A percentile compares a stretch with the other conserved stretches of the same genome.
Conservation (phyloP, 257 asterid genomes). For the Nicotiana otophora region DNA sequence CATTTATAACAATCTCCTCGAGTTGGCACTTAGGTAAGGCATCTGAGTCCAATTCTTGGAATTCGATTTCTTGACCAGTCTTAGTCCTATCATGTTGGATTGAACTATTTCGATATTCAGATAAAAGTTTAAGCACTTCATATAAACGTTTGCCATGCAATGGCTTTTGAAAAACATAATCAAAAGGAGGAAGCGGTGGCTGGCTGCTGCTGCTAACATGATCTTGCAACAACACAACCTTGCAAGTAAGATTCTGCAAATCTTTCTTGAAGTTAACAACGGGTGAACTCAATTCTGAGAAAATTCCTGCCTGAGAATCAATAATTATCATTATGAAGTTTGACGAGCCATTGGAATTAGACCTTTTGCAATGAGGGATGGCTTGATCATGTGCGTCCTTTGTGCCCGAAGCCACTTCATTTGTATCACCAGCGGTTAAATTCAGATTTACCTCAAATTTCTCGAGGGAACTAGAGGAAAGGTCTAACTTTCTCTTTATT, state of each 20-base stretch:
- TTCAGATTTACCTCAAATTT: not conserved
- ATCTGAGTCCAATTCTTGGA: not conserved
- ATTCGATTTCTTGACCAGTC: not conserved
- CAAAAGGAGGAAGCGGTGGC: slow-evolving; percentile 32
- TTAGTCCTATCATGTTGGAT: not conserved
- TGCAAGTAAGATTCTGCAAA: slow-evolving; percentile 12
- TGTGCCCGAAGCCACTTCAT: slow-evolving; percentile 42
- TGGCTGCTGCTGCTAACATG: not conserved
- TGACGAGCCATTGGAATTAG: not conserved
- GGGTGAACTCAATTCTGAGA: slow-evolving; percentile 30
- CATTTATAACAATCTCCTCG: slow-evolving; percentile 14
- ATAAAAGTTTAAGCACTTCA: slow-evolving; percentile 43
- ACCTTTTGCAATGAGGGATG: slow-evolving; percentile 1
- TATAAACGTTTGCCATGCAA: slow-evolving; percentile 62
- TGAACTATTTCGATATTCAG: slow-evolving; percentile 37
- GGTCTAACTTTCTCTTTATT: slow-evolving; percentile 31
- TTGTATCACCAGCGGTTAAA: slow-evolving; percentile 4
- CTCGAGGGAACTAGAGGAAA: not conserved
- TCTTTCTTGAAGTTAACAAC: slow-evolving; percentile 45
- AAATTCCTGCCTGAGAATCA: slow-evolving; percentile 38
- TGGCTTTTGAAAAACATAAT: slow-evolving; percentile 52
- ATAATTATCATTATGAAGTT: slow-evolving; percentile 37
- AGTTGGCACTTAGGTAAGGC: slow-evolving; percentile 4
- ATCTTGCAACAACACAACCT: slow-evolving; percentile 58
- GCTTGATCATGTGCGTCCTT: slow-evolving; percentile 36